Evolutionary conservation across 768 basidiomycete genomes (phyloP), one percentile per base, ranked within the genome.

Genomic region (Mycena galericulata): DNA sequence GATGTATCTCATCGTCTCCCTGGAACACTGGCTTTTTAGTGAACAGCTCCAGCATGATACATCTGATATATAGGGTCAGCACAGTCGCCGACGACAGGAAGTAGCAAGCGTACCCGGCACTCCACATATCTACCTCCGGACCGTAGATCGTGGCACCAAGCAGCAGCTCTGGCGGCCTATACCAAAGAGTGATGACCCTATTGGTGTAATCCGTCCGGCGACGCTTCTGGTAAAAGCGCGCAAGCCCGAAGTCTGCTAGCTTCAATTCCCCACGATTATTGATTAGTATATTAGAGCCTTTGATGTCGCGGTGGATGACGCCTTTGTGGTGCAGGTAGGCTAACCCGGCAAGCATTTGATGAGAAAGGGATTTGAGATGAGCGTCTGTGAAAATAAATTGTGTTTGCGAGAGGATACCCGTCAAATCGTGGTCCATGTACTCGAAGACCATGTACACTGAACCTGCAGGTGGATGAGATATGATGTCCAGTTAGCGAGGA

Each of bases 121-220:
- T 97, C 98, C 98, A 99, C 92, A 99, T 98, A 75, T 99, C 98
- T 26, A 99, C 97, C 75, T 97, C 97, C 7, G 96, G 92, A 3
- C 96, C 97, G 81, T 99, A 99, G 15, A 96, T 89, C 0, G 98
- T 99, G 32, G 96, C 94, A 30, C 98, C 98, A 74, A 98, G 91
- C 43, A 99, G 81, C 24, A 99, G 84, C 75, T 99, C 98, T 12
- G 97, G 98, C 6, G 96, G 94, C 63, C 98, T 88, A 79, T 99
- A 99, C 98, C 98, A 99, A 54, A 98, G 87, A 1, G 98, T 99
- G 72, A 99, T 99, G 55, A 99, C 98, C 34, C 98, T 88, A 78
- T 99, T 99, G n/a, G 98, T 99, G 77, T 99, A 99, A 76, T 99
- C 98, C 62, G 90, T 92, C 60, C 88, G 87, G 51, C 94, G 86